Evolutionary conservation across 768 basidiomycete species (phyloP), one percentile per base, ranked within the genome.

Genomic region (Gloeopeniophorella convolvens): DNA sequence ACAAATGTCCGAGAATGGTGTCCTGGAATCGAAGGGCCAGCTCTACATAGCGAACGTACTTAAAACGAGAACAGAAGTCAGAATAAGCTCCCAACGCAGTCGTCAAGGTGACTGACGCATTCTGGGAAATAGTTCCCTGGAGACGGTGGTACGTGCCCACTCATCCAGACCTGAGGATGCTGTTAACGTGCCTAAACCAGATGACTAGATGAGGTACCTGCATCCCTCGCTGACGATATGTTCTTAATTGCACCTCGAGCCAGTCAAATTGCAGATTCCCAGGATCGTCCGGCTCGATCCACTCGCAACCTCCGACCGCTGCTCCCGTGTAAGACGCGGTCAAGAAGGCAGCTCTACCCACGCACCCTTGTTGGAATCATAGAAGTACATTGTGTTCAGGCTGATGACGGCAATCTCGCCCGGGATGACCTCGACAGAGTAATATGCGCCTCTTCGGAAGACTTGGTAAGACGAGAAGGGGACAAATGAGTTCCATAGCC

Each of bases 321-420:
- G 51, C 37, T 42, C n/a, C n/a, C n/a, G n/a, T n/a, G 24, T 2
- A 15, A 23, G 31, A 42, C 11, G 15, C 34, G 21, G 32, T 24
- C 3, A 32, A 8, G 12, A 27, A 28, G 15, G 12, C 27, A 13
- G 13, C 3, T 12, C 23, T 13, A 18, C 33, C 16, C 24, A 27
- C 71, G 50, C 45, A 85, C 89, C 84, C 71, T 88, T 87, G 66
- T 93, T 93, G 12, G 85, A 82, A 63, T 89, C 86, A 65, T 86
- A 94, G 70, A 89, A 93, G 68, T 89, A 94, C 69, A 94, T 77
- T 0, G 91, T 92, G 66, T 93, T 96, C 44, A 94, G 70, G 57
- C 84, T 85, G 61, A 96, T 82, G 42, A 83, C 86, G 10, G 87
- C 89, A 32, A 93, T 59, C 48, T 78, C 60, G 54, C 82, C 74